Evolutionary conservation across 495 filamentous ascomycete genomes (phyloP), one percentile per base, ranked within the genome.

Genomic region (Bacidia rubella): DNA sequence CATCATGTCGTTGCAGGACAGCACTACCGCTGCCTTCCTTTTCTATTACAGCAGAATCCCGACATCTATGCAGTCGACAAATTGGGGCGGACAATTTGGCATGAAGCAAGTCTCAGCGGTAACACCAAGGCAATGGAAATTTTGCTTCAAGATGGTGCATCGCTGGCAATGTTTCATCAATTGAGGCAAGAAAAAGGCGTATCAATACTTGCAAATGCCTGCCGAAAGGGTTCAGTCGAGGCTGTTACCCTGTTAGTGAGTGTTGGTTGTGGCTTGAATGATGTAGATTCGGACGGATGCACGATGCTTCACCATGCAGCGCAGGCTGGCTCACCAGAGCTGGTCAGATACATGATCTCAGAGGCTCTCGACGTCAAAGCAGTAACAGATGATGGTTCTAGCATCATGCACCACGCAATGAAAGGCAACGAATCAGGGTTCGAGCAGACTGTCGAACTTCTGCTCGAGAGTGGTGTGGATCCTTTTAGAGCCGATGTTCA

Each of bases 381-480:
- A 19, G 21, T 17, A 5, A 45, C 42, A 45, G 42, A 24, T 22
- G 23, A 4, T 53, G 35, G 50, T 15, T 53, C 35, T 4, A 53
- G 15, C 12, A 29, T 35, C 21, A 19, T 29, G 19, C 48, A 51
- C 35, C 24, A 32, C 17, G 3, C 17, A 27, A 5, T 19, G 45
- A 17, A 42, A 48, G 17, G 21, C 24, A 32, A 39, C 27, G 3
- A 20, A 15, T 5, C 5, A 7, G 7, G 5, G 15, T 7, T 35
- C 15, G 29, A 58, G 22, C 17, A 52, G 0, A 27, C 58, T 12
- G 43, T 60, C 20, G 11, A 29, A 32, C 24, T 55, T 40, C 26
- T 60, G 11, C 22, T 53, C 11, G 38, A 52, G 20, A 26, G 47
- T 3, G 56, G 58, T 9, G 58, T 48, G 11, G 56, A 58, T 48